Evolutionary conservation across 257 asterid genomes (phyloP), one percentile per base, ranked within the genome.

Genomic region (Primulina eburnea): DNA sequence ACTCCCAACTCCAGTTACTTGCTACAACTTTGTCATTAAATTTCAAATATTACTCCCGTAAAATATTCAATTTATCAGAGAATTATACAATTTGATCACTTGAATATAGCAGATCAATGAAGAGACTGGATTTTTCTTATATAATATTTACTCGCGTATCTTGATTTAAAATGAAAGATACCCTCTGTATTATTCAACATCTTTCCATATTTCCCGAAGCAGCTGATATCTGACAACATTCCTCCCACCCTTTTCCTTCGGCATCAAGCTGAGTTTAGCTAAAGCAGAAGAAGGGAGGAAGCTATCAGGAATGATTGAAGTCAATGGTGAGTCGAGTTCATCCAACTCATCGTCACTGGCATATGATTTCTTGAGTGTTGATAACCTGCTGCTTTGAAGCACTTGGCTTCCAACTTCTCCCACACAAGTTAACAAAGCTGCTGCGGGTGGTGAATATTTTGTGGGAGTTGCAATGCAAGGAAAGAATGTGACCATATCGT

Each of bases 321-420:
- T 87, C 85, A 92, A 78, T 21, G 95, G 89, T 0, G 90, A 84
- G 70, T 88, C 88, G 14, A 92, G 80, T 75, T 88, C 98, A 24
- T 86, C 89, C 0, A 92, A 78, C 82, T 92, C 98, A 59, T 92
- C 96, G 9, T 92, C 98, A 29, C 98, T 92, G 9, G 82, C 82
- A 77, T 84, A 76, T 1, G 96, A 80, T 68, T 89, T 92, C 29
- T 73, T 79, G 14, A 93, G 83, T 40, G 86, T 73, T 8, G 90
- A 75, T 40, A 89, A 75, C 59, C 85, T 74, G 76, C 83, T 85
- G 53, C 77, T 84, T 34, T 77, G 78, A 1, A 80, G 77, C 47
- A 80, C 79, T 62, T 84, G 88, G 68, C 62, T 84, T 60, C 92
- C 90, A 9, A 80, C 85, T 66, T 88, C 91, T 69, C 87, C 87